phyloP scores from a whole-genome alignment of 306 rosid genomes.

The Rosa persica region DNA sequence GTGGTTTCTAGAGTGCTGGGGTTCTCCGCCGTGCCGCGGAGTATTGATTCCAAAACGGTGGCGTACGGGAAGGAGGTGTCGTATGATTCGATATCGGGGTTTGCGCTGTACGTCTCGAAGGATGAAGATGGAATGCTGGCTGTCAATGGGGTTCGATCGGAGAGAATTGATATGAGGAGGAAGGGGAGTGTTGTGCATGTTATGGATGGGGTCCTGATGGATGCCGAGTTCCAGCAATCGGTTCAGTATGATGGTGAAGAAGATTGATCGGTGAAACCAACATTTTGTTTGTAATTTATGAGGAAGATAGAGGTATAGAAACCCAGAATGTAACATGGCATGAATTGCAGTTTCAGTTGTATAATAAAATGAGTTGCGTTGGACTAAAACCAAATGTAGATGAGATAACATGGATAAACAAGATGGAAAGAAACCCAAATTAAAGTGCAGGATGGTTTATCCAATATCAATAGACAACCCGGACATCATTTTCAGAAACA shows the following conservation, averaged over 20 bases:
- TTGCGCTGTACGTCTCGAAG: slow-evolving; percentile 50
- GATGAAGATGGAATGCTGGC: slow-evolving; percentile 58
- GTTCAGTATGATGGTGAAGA: slow-evolving; percentile 45
- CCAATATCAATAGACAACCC: not conserved
- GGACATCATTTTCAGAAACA: not conserved
- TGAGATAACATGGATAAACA: not conserved
- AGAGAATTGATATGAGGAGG: slow-evolving; percentile 54
- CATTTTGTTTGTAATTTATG: not conserved
- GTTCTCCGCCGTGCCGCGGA: slow-evolving; percentile 69
- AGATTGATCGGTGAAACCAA: slow-evolving; percentile 3
- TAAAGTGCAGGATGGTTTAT: slow-evolving; percentile 9
- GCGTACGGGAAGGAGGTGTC: slow-evolving; percentile 39
- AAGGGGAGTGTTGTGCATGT: slow-evolving; percentile 56
- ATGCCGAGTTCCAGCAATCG: slow-evolving; percentile 70
- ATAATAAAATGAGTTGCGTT: not conserved
- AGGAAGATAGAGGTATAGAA: not conserved
- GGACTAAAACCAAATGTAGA: not conserved
- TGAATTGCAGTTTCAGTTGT: not conserved
- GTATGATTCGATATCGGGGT: slow-evolving; percentile 81
- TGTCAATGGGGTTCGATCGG: slow-evolving; percentile 68
- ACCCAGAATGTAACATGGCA: not conserved
- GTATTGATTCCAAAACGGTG: slow-evolving; percentile 44
- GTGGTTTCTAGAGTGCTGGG: slow-evolving; percentile 63
- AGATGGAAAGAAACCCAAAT: not conserved
- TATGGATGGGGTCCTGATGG: slow-evolving; percentile 86